Percentiles rank a stretch among this genome's conserved stretches.
These are phyloP conservation scores for Aspergillus bertholletiae DNA, from an alignment of 495 filamentous ascomycete genomes.

Conservation along the genomic window DNA sequence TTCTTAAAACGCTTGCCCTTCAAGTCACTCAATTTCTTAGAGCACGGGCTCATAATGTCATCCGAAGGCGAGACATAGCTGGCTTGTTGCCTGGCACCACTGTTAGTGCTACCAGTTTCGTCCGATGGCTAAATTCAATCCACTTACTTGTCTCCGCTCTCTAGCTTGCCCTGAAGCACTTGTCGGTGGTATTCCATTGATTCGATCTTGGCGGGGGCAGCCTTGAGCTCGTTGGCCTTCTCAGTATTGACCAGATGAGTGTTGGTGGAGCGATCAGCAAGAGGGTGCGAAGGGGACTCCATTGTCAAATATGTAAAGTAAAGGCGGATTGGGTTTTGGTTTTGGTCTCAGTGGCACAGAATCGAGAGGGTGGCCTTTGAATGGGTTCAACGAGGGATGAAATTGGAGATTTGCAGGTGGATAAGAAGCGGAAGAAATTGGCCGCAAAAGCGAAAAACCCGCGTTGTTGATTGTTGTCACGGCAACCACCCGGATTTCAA, in stretches of 20 bases:
- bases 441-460: slow-evolving; percentile 22
- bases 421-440: slow-evolving; percentile 11
- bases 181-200: slow-evolving; percentile 79
- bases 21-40: slow-evolving; percentile 81
- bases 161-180: slow-evolving; percentile 67
- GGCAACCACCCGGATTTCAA: slow-evolving; percentile 29
- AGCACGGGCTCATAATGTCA: slow-evolving; percentile 87
- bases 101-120: neutral
- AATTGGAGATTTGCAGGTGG: neutral
- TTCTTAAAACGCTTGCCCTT: slow-evolving; percentile 75
- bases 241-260: slow-evolving; percentile 36
- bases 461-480: slow-evolving; percentile 39
- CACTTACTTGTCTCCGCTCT: slow-evolving; percentile 60
- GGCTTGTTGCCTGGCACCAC: slow-evolving; percentile 41
- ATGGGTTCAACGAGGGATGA: neutral
- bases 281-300: slow-evolving; percentile 38
- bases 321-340: neutral
- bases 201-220: slow-evolving; percentile 24
- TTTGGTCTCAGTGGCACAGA: neutral
- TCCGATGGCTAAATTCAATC: neutral
- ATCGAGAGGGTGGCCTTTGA: neutral
- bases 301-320: slow-evolving; percentile 11
- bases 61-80: slow-evolving; percentile 89
- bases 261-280: slow-evolving; percentile 43
- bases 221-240: slow-evolving; percentile 33